These are phyloP conservation scores for Przewalskia tangutica DNA, from an alignment of 257 asterid genomes.

Conservation along the genomic window DNA sequence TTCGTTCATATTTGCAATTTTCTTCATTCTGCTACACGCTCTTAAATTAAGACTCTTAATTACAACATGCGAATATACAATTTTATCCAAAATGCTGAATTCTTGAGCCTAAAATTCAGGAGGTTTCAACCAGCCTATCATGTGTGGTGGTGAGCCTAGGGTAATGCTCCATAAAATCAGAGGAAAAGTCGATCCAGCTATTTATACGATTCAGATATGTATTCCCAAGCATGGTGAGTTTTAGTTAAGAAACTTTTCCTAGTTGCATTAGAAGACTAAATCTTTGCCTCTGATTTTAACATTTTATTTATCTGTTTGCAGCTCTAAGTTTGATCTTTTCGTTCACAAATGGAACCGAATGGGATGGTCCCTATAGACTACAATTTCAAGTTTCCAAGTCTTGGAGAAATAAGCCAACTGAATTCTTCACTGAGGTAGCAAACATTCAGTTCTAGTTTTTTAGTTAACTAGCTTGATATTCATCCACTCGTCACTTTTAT, in stretches of 20 bases:
- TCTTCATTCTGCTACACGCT: background rate
- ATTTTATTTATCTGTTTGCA: slow-evolving; percentile 23
- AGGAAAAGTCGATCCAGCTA: slow-evolving; percentile 72
- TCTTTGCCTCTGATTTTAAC: background rate
- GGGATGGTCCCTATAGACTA: slow-evolving; percentile 87
- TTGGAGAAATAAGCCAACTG: slow-evolving; percentile 54
- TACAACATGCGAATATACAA: background rate
- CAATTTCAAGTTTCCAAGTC: slow-evolving; percentile 71
- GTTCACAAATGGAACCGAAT: slow-evolving; percentile 70
- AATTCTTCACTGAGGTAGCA: slow-evolving; percentile 55
- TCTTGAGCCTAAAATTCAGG: slow-evolving; percentile 27
- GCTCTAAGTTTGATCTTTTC: slow-evolving; percentile 79
- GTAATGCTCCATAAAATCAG: slow-evolving; percentile 63
- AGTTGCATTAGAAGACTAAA: background rate
- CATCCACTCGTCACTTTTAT: background rate
- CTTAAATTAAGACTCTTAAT: background rate
- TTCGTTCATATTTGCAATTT: background rate
- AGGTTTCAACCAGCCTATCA: slow-evolving; percentile 91
- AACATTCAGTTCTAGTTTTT: background rate
- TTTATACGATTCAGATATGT: slow-evolving; percentile 76
- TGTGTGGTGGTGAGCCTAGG: slow-evolving; percentile 95
- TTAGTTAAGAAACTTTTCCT: background rate
- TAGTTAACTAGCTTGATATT: background rate
- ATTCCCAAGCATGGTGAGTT: slow-evolving; percentile 70
- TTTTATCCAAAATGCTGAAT: background rate